Percentiles rank a stretch among this genome's conserved stretches.
These are phyloP conservation scores for Psophocarpus tetragonolobus DNA, from an alignment of 306 rosid genomes.

Conservation along the genomic window DNA sequence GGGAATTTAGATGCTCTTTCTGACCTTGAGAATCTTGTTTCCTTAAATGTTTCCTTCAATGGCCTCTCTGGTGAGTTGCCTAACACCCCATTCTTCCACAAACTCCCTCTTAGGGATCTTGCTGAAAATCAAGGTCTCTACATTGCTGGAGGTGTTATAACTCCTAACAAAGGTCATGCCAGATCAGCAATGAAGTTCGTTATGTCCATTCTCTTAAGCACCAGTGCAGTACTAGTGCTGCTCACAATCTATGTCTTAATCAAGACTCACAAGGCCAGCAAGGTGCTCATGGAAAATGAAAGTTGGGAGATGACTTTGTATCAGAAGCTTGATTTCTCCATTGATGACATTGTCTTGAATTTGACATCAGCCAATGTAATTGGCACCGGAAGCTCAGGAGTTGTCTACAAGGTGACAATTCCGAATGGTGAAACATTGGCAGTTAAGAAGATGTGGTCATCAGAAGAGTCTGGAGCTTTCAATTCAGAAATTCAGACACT, in stretches of 20 bases:
- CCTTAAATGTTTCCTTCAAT: slow-evolving; percentile 81
- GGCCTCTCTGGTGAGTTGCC: slow-evolving; percentile 84
- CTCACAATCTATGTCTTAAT: slow-evolving; percentile 61
- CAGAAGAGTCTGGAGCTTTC: slow-evolving; percentile 82
- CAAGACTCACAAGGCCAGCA: slow-evolving; percentile 46
- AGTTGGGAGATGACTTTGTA: slow-evolving; percentile 81
- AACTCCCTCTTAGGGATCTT: slow-evolving; percentile 71
- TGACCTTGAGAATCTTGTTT: slow-evolving; percentile 73
- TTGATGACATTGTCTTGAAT: slow-evolving; percentile 68
- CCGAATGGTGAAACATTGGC: slow-evolving; percentile 70
- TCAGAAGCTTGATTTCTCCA: slow-evolving; percentile 78
- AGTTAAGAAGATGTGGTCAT: slow-evolving; percentile 94
- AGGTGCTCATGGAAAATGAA: slow-evolving; percentile 44
- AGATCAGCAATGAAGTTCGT: slow-evolving; percentile 55
- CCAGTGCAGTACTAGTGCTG: slow-evolving; percentile 59
- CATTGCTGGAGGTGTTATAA: slow-evolving; percentile 45
- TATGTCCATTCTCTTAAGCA: slow-evolving; percentile 64
- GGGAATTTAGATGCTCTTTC: slow-evolving; percentile 65
- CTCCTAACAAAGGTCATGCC: slow-evolving; percentile 37
- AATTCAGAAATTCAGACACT: slow-evolving; percentile 74
- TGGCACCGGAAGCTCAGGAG: slow-evolving; percentile 98
- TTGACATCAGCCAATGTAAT: slow-evolving; percentile 79
- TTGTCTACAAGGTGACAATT: slow-evolving; percentile 73
- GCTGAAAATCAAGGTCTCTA: slow-evolving; percentile 72
- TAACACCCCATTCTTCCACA: slow-evolving; percentile 72